Conservation (phyloP, 73 alveolate genomes). For the Effrenium voratum region DNA sequence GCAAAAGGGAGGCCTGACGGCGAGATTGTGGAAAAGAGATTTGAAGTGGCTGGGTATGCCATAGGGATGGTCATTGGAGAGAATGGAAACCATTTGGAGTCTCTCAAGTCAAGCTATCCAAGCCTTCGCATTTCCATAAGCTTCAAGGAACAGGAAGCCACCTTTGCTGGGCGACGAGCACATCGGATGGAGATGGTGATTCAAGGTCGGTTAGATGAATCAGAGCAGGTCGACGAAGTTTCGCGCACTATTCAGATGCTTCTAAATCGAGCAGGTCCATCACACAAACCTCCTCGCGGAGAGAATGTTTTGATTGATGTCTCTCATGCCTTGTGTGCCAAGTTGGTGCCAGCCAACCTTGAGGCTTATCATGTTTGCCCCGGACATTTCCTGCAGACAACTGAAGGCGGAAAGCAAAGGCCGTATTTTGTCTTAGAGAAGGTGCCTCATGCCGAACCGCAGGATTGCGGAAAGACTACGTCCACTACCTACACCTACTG, state of each 20-base stretch:
- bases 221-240: neutral
- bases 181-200: conserved; percentile 36
- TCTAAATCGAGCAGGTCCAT: conserved; percentile 50
- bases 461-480: neutral
- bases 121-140: neutral
- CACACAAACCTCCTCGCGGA: conserved; percentile 49
- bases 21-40: neutral
- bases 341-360: conserved; percentile 26
- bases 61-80: conserved; percentile 35
- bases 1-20: neutral
- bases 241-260: neutral
- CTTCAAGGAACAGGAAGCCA: neutral
- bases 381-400: neutral
- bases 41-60: conserved; percentile 45
- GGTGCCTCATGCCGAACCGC: neutral
- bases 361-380: conserved; percentile 49
- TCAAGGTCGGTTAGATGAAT: neutral
- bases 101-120: neutral
- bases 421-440: neutral
- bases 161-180: conserved; percentile 36
- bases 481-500: neutral
- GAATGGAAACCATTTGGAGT: neutral
- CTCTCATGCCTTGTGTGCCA: conserved; percentile 3
- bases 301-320: neutral
- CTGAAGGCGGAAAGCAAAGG: neutral